Conservation (phyloP, 441 rosid species). For the Omphalea diandra region DNA sequence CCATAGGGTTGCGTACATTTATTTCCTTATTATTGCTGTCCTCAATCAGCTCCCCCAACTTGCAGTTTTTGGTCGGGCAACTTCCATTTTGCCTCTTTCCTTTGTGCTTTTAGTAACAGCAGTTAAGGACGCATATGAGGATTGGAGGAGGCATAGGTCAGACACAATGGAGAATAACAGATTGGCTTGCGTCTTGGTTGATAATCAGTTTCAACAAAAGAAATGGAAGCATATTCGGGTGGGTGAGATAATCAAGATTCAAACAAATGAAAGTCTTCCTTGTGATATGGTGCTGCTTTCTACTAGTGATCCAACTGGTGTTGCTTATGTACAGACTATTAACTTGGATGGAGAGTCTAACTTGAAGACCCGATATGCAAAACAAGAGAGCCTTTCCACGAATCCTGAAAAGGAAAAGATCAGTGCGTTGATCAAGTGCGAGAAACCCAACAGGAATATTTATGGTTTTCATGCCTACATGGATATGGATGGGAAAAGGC, state of each 20-base stretch:
- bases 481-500: conserved; percentile 78
- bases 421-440: conserved; percentile 80
- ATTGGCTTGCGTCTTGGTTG: conserved; percentile 54
- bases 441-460: conserved; percentile 96
- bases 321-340: conserved; percentile 92
- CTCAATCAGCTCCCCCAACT: conserved; percentile 99
- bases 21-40: conserved; percentile 86
- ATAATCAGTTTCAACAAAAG: conserved; percentile 57
- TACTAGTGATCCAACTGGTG: conserved; percentile 93
- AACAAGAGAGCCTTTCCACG: conserved; percentile 85
- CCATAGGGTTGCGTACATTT: conserved; percentile 92
- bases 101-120: conserved; percentile 88
- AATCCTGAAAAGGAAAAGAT: conserved; percentile 51
- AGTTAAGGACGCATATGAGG: conserved; percentile 92
- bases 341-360: conserved; percentile 97
- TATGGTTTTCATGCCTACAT: conserved; percentile 93
- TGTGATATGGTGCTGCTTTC: conserved; percentile 91
- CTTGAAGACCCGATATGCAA: conserved; percentile 94
- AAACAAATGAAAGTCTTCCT: conserved; percentile 74
- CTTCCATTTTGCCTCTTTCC: conserved; percentile 78
- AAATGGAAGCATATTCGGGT: conserved; percentile 77
- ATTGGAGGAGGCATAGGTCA: conserved; percentile 80
- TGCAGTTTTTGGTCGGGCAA: conserved; percentile 93
- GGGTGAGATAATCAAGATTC: conserved; percentile 75
- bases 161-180: conserved; percentile 89